phyloP scores from a whole-genome alignment of 306 rosid species.

The Hippophae gyantsensis region DNA sequence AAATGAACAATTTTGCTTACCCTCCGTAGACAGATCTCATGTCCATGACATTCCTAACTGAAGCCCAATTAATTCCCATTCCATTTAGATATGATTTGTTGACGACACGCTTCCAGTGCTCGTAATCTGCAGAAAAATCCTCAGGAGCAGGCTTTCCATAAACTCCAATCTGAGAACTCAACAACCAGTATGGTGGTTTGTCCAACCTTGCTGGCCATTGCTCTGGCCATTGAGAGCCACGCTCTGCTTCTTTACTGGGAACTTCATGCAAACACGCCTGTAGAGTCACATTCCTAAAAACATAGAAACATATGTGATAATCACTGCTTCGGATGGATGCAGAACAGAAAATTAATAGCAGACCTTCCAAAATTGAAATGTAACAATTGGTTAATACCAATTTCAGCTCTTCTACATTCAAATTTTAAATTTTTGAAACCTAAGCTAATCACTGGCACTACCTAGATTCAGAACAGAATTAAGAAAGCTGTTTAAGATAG shows the following conservation, averaged over 20 bases:
- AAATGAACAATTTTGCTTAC: slow-evolving; percentile 35
- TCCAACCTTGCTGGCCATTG: slow-evolving; percentile 81
- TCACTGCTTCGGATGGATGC: slow-evolving; percentile 6
- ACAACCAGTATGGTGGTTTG: slow-evolving; percentile 81
- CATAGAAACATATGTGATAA: slow-evolving; percentile 18
- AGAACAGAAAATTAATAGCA: slow-evolving; percentile 6
- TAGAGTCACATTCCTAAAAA: slow-evolving; percentile 63
- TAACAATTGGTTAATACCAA: no score
- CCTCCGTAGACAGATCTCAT: slow-evolving; percentile 96
- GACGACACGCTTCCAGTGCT: slow-evolving; percentile 79
- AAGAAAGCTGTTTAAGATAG: background rate
- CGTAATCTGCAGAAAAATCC: slow-evolving; percentile 69
- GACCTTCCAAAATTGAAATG: background rate
- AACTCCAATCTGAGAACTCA: slow-evolving; percentile 78
- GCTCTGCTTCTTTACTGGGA: slow-evolving; percentile 45
- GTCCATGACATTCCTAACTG: slow-evolving; percentile 93
- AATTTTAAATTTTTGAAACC: background rate
- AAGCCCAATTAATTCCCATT: slow-evolving; percentile 76
- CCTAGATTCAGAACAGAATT: background rate
- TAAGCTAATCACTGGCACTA: background rate
- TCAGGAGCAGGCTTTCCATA: slow-evolving; percentile 94
- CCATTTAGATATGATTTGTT: slow-evolving; percentile 64
- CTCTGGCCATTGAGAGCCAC: slow-evolving; percentile 86
- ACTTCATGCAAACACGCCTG: slow-evolving; percentile 89
- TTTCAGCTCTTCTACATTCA: no score